These are phyloP conservation scores for Aspergillus cejpii DNA, from an alignment of 2,329 filamentous ascomycete species.

Conservation along the genomic window DNA sequence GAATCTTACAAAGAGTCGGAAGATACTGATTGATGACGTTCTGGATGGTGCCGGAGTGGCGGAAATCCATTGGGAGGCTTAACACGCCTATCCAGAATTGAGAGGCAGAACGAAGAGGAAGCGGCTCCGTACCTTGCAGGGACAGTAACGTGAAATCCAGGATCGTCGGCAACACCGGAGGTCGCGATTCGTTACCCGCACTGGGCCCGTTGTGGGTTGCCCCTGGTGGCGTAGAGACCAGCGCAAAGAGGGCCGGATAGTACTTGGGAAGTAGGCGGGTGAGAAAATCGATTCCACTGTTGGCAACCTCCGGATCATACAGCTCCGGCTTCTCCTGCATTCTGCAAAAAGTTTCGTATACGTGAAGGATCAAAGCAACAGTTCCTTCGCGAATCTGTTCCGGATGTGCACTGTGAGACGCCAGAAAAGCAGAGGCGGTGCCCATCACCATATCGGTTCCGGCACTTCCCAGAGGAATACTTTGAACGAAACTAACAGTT, in stretches of 20 bases:
- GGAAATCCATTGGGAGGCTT: slow-evolving; percentile 25
- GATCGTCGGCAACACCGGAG: slow-evolving; percentile 30
- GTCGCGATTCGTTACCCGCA: slow-evolving; percentile 9
- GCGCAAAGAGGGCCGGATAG: slow-evolving; percentile 33
- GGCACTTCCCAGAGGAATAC: slow-evolving; percentile 34
- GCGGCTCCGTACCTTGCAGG: slow-evolving; percentile 38
- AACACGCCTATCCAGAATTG: slow-evolving; percentile 40
- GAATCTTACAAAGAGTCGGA: slow-evolving; percentile 34
- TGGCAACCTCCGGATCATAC: slow-evolving; percentile 40
- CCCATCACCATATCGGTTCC: slow-evolving; percentile 42
- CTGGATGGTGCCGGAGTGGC: slow-evolving; percentile 22
- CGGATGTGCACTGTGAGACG: slow-evolving; percentile 36
- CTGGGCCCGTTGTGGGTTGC: slow-evolving; percentile 1
- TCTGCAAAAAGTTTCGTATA: slow-evolving; percentile 35
- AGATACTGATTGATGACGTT: slow-evolving; percentile 32
- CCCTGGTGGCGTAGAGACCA: slow-evolving; percentile 22
- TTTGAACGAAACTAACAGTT: slow-evolving; percentile 39
- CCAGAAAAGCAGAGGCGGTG: slow-evolving; percentile 42
- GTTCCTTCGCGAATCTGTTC: slow-evolving; percentile 31
- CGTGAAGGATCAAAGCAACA: slow-evolving; percentile 33
- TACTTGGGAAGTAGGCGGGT: slow-evolving; percentile 40
- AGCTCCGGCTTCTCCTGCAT: slow-evolving; percentile 31
- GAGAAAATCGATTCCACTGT: slow-evolving; percentile 43
- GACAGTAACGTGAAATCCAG: slow-evolving; percentile 39
- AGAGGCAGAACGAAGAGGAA: slow-evolving; percentile 43